phyloP scores from a whole-genome alignment of 257 asterid species.

The Scutellaria barbata region DNA sequence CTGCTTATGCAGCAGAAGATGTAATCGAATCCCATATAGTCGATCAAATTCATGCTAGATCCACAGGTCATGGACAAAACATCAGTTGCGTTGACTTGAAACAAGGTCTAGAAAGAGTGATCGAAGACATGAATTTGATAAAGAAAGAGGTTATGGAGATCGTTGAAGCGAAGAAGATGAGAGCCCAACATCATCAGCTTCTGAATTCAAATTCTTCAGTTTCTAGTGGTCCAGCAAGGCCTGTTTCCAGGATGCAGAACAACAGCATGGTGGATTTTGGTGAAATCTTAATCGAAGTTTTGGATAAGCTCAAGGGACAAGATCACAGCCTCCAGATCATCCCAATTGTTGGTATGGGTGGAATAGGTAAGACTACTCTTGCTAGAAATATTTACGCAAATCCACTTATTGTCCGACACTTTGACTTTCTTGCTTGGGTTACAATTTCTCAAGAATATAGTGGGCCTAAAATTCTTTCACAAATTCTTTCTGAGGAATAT shows the following conservation, averaged over 20 bases:
- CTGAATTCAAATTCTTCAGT: neutral
- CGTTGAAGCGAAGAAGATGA: no score
- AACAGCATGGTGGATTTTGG: no score
- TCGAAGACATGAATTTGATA: neutral
- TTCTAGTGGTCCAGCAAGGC: neutral
- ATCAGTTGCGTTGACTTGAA: neutral
- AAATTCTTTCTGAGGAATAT: neutral
- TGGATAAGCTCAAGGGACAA: no score
- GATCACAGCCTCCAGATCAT: no score
- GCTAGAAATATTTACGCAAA: neutral
- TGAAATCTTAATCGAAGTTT: no score
- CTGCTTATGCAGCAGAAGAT: neutral
- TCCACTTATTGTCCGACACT: neutral
- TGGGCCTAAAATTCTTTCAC: neutral
- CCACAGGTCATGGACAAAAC: no score
- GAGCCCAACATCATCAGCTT: neutral
- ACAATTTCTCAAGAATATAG: neutral
- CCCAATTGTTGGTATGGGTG: neutral
- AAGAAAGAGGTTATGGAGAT: neutral
- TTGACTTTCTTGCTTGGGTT: neutral
- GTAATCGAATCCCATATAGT: neutral
- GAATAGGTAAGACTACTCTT: neutral
- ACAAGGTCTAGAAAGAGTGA: neutral
- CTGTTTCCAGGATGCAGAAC: no score
- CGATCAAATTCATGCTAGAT: neutral